Conservation (phyloP, 2,329 filamentous ascomycete genomes). For the Endocalyx cinctus region DNA sequence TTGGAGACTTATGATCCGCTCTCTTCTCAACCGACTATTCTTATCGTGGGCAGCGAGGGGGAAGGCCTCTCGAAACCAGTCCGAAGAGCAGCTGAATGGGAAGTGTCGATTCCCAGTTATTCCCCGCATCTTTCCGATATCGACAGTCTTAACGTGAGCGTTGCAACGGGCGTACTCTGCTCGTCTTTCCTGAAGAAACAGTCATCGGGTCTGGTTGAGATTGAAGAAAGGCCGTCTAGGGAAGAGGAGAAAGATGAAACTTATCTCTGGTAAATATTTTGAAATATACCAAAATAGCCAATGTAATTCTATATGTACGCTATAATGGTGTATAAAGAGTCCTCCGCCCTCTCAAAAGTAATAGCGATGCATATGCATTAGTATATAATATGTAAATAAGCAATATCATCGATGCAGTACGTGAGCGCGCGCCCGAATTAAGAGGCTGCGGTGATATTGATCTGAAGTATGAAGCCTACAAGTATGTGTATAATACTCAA, state of each 20-base stretch:
- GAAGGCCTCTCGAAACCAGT: slow-evolving; percentile 64
- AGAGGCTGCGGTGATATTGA: too few species aligned
- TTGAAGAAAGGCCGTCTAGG: slow-evolving; percentile 15
- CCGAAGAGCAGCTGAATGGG: slow-evolving; percentile 60
- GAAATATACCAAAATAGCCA: slow-evolving; percentile 7
- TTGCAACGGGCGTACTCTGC: slow-evolving; percentile 74
- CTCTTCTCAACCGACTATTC: slow-evolving; percentile 60
- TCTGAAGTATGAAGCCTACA: too few species aligned
- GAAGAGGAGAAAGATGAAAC: slow-evolving; percentile 8
- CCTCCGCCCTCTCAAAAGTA: too few species aligned
- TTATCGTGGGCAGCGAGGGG: slow-evolving; percentile 81
- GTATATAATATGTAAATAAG: too few species aligned
- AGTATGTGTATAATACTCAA: too few species aligned
- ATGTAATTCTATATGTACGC: too few species aligned
- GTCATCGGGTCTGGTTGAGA: slow-evolving; percentile 12
- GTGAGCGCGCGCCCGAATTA: too few species aligned
- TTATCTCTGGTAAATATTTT: slow-evolving; percentile 15
- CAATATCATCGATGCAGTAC: too few species aligned
- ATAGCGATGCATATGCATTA: too few species aligned
- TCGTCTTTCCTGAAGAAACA: slow-evolving; percentile 58
- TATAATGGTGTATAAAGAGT: too few species aligned
- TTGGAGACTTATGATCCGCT: slow-evolving; percentile 51
- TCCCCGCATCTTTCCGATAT: slow-evolving; percentile 51
- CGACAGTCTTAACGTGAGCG: slow-evolving; percentile 91
- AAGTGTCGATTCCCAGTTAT: slow-evolving; percentile 60